Base-by-base conservation (phyloP, 306 rosid genomes). In the Ceratonia siliqua region DNA sequence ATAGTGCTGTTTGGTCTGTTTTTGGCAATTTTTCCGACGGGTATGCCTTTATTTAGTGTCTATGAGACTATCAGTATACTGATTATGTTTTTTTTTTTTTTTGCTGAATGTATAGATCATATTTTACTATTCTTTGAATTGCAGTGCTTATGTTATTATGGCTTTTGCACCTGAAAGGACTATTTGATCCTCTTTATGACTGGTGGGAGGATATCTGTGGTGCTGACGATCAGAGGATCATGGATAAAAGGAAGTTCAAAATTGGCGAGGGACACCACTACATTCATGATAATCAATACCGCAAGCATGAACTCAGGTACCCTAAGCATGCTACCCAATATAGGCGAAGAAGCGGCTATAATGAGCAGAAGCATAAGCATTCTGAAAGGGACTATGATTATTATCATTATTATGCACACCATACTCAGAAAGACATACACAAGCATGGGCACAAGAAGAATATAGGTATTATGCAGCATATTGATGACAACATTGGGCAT, bases 171-270 rank as follows among this genome's bases (percentile, higher is more conserved):
- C 84, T 84, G 73, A 90, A 92, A 74, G 97, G 99, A 41, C 76
- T 94, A 49, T 94, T 94, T 73, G 97, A 94, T 88, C 97, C 97
- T 66, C 35, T 91, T 32, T 92, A 90, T 72, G 95, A 94, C 42
- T 92, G 96, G 89, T 94, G 91, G 86, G 98, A 88, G 62, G 92
- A 89, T 83, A 87, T 38, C 62, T 87, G 71, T 75, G 79, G 84
- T 27, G 74, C 49, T 63, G 82, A 83, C 39, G 64, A 79, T 17
- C 76, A 67, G 71, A 79, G 64, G 43, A 22, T 48, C 43, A 50
- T 78, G 70, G 76, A 74, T 17, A 68, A 33, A 45, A 72, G 55
- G 28, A 84, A 75, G 36, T 75, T 27, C 52, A 78, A 74, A 74
- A 76, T 25, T 74, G 81, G 75, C 18, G 55, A 45, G 33, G 71